phyloP scores from a whole-genome alignment of 345 rosid genomes.

The Eucalyptus melliodora region DNA sequence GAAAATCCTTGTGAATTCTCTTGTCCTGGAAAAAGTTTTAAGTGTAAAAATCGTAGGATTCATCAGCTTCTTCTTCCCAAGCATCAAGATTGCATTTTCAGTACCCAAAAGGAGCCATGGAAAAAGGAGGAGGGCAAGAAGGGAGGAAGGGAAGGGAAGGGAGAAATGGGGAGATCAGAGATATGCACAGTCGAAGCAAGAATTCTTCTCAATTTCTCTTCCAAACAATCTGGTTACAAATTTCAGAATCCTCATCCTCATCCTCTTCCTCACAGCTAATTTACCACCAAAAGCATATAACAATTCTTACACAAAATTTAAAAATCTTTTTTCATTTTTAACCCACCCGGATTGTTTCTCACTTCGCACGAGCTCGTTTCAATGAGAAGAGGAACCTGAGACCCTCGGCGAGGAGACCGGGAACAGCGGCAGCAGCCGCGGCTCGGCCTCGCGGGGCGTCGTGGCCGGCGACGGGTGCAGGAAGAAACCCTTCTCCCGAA shows the following conservation, averaged over 20 bases:
- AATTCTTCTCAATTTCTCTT: not conserved
- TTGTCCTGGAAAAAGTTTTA: not conserved
- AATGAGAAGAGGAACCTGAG: conserved; percentile 36
- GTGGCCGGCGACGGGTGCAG: conserved; percentile 82
- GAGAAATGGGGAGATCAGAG: not conserved
- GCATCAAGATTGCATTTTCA: not conserved
- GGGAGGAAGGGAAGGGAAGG: not conserved
- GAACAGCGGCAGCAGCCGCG: conserved; percentile 74
- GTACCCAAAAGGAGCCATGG: not conserved
- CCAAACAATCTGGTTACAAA: not conserved
- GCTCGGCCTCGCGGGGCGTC: conserved; percentile 75
- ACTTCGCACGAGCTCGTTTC: not conserved
- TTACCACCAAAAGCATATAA: not conserved
- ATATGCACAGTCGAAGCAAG: not conserved
- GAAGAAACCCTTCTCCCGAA: conserved; percentile 81
- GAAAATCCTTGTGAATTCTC: not conserved
- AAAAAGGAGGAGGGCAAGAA: not conserved
- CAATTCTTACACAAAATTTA: not conserved
- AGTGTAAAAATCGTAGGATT: not conserved
- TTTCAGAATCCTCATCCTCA: not conserved
- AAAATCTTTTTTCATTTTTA: not conserved
- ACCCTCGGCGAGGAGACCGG: conserved; percentile 82
- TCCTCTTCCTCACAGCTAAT: not conserved
- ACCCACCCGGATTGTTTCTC: not conserved
- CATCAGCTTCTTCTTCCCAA: not conserved